Conservation (phyloP, 768 basidiomycete species). For the Albatrellus ellisii region DNA sequence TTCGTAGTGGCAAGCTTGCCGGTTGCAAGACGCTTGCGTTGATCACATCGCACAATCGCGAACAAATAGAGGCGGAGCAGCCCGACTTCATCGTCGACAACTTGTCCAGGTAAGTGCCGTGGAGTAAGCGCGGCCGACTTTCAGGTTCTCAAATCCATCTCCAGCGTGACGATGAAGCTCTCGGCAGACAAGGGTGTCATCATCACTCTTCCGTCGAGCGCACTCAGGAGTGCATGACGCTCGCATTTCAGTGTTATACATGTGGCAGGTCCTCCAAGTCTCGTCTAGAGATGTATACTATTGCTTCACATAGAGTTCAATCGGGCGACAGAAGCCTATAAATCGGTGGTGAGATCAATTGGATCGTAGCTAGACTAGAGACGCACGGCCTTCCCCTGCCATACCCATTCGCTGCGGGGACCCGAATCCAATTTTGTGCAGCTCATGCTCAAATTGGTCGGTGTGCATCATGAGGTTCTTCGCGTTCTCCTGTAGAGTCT, state of each 20-base stretch:
- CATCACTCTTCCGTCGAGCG: no score
- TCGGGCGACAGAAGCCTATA: constrained; percentile 13
- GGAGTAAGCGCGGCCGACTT: no score
- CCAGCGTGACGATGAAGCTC: no score
- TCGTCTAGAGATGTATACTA: neutral
- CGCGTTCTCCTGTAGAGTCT: constrained; percentile 49
- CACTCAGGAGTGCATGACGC: no score
- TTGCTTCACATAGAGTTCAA: constrained; percentile 11
- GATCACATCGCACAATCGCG: constrained; percentile 65
- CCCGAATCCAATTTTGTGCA: constrained; percentile 52
- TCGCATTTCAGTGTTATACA: no score
- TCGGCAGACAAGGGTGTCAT: no score
- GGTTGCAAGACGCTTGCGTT: constrained; percentile 79
- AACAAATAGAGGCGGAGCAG: constrained; percentile 47
- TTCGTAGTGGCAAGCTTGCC: constrained; percentile 66
- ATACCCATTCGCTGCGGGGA: constrained; percentile 33
- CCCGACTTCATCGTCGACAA: constrained; percentile 64
- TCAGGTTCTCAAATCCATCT: no score
- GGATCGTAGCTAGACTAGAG: neutral
- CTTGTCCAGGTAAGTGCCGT: constrained; percentile 53
- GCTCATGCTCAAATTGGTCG: constrained; percentile 40
- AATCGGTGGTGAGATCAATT: constrained; percentile 1
- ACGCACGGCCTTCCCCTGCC: constrained; percentile 53
- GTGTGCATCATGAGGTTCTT: constrained; percentile 46
- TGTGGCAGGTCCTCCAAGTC: no score